Conservation (phyloP, 1,284 basidiomycete genomes). For the Puccinia triticina region DNA sequence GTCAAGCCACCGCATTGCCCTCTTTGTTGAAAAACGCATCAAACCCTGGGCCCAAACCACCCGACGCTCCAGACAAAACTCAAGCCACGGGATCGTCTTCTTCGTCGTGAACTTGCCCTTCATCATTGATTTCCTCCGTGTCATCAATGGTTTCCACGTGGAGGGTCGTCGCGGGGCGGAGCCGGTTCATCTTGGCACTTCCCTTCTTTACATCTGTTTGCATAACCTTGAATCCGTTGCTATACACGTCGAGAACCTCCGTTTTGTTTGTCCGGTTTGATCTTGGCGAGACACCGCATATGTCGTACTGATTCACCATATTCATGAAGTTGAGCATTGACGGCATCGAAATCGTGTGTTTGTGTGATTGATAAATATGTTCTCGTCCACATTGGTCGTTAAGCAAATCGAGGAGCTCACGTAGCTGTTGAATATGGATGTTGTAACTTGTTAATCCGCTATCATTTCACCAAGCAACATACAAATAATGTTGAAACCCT, state of each 20-base stretch:
- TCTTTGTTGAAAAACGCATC: too few relatives aligned
- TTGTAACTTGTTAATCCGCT: too few relatives aligned
- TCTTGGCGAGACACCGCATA: not conserved
- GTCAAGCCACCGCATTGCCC: too few relatives aligned
- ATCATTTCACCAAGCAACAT: too few relatives aligned
- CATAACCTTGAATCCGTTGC: not conserved
- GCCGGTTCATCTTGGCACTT: not conserved
- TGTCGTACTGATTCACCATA: not conserved
- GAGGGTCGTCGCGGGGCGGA: not conserved
- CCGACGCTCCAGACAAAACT: not conserved
- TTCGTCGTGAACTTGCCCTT: not conserved
- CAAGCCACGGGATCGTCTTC: not conserved
- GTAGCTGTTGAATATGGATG: not conserved
- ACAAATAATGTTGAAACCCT: not conserved
- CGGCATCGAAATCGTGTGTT: not conserved
- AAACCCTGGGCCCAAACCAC: too few relatives aligned
- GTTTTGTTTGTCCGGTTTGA: not conserved
- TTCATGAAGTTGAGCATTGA: not conserved
- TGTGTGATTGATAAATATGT: not conserved
- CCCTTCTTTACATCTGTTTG: not conserved
- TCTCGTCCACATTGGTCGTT: not conserved
- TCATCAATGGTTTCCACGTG: not conserved
- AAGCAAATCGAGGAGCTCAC: not conserved
- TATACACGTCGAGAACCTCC: not conserved
- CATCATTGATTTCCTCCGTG: not conserved